Base-by-base conservation (phyloP, 257 asterid species). In the Rehmannia glutinosa region DNA sequence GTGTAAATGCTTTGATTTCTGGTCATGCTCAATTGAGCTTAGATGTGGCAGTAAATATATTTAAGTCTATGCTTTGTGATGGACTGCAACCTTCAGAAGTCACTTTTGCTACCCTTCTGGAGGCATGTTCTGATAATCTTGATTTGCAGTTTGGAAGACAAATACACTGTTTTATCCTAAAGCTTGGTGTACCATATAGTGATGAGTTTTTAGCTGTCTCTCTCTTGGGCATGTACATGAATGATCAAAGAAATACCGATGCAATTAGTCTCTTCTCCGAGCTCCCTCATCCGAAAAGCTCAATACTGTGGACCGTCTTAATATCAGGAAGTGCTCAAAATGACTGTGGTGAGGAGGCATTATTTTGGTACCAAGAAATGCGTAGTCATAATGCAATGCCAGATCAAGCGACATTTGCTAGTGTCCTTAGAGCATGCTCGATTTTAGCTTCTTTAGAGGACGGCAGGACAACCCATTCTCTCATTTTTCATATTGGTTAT, bases 361-460 rank as follows among this genome's bases (percentile, higher is more conserved):
- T 93, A 68, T 36, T 24, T 28, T 80, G 86, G 79, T 90, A 83
- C 78, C 75, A 51, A 32, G 82, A 86, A 75, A 93, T 93, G 97
- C 88, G 87, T 30, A n/a, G 66, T 25, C 81, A 75, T 49, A 70
- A 76, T 71, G 77, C 73, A 66, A 69, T 83, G 80, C 94, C 97
- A 13, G 97, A 93, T 69, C 99, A 90, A 78, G 96, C 95, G 5
- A 88, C 99, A 64, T 90, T 90, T 74, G 95, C 88, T 24, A 90
- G 99, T 56, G 81, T 75, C 27, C 80, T 93, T 16, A 93, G 73
- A 73, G 96, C 95, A 2, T 90, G 97, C 78, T 84, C 99, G 1
- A 20, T 56, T 53, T 58, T 75, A 67, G 78, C 95, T 75, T 90
- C 95, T 66, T 67, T 86, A 72, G 83, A 70, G 52, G 83, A 83